These are phyloP conservation scores for Sistotremastrum suecicum DNA, from an alignment of 768 basidiomycete genomes.

Conservation along the genomic window DNA sequence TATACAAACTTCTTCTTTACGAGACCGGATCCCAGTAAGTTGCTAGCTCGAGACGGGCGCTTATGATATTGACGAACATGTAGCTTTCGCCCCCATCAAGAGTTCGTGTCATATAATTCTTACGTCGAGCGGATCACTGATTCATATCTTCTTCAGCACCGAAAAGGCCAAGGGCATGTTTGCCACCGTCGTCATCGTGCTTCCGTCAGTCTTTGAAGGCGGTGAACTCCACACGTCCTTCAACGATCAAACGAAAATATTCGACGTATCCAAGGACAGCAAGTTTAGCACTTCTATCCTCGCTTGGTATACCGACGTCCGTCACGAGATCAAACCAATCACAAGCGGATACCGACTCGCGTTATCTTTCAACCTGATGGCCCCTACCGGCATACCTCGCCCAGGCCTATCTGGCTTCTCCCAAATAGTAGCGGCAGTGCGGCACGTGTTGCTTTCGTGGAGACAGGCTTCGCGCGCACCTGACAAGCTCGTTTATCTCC, in stretches of 20 bases:
- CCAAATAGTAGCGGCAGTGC: constrained; percentile 11
- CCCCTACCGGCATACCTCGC: constrained; percentile 15
- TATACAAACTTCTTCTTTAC: constrained; percentile 35
- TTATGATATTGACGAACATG: not conserved
- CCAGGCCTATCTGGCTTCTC: constrained; percentile 17
- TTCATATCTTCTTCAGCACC: constrained; percentile 18
- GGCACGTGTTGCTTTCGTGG: constrained; percentile 26
- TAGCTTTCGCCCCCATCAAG: constrained; percentile 32
- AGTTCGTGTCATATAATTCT: constrained; percentile 18
- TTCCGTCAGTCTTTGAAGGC: constrained; percentile 32
- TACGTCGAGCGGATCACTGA: not conserved
- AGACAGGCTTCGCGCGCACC: constrained; percentile 8
- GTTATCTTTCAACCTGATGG: constrained; percentile 37
- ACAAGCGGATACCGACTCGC: constrained; percentile 36
- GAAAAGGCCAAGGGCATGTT: constrained; percentile 36
- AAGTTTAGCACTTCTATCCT: constrained; percentile 22
- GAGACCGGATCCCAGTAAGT: constrained; percentile 36
- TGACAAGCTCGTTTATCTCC: constrained; percentile 17
- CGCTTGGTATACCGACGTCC: constrained; percentile 41
- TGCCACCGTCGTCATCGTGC: constrained; percentile 32
- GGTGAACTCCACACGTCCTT: constrained; percentile 32
- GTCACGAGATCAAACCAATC: constrained; percentile 34
- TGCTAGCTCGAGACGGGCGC: not conserved
- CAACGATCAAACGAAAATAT: constrained; percentile 16
- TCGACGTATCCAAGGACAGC: constrained; percentile 23